Base-by-base conservation (phyloP, 2,329 filamentous ascomycete species). In the Arthrobotrys conoides region DNA sequence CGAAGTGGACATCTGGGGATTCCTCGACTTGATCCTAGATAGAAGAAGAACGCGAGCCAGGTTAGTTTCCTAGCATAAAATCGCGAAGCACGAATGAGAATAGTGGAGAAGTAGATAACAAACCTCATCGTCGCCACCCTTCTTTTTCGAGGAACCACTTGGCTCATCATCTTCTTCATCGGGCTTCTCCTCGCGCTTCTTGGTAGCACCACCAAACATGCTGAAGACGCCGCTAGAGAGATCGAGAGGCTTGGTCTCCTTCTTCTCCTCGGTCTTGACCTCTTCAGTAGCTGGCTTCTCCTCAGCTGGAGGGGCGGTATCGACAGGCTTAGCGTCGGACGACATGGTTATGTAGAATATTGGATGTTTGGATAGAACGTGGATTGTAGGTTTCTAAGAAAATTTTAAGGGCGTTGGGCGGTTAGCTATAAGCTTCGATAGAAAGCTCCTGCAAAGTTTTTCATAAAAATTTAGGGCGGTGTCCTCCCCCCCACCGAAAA, bases 171-270 rank as follows among this genome's bases (percentile, higher is more conserved):
- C 88, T 80, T 89, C 90, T 82, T 92, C 93, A 83, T 93, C 92
- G 36, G 92, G 87, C 76, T 93, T 91, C 80, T 91, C 90, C 89
- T 96, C 97, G 89, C 93, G 94, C 87, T 96, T 93, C 88, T 97
- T 98, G 90, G 97, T 97, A 79, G 93, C 93, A 81, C 96, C 96
- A 82, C 96, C 96, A 84, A 99, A 99, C 96, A 99, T 98, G 86
- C 93, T 95, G 88, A 98, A 98, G 81, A 98, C 93, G 36, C 57
- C 57, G 51, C 49, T 80, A 30, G 80, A 71, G 46, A 71, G 65
- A 55, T 59, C 63, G 22, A 81, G 63, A 16, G 79, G 64, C 53
- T 49, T 51, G 2, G 16, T 12, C 51, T 68, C 64, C 57, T 81
- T 67, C 71, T 79, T 55, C 51, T 80, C 75, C 66, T 82, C 81